phyloP scores from a whole-genome alignment of 108 stramenopile species.

The Conticribra guillardii region DNA sequence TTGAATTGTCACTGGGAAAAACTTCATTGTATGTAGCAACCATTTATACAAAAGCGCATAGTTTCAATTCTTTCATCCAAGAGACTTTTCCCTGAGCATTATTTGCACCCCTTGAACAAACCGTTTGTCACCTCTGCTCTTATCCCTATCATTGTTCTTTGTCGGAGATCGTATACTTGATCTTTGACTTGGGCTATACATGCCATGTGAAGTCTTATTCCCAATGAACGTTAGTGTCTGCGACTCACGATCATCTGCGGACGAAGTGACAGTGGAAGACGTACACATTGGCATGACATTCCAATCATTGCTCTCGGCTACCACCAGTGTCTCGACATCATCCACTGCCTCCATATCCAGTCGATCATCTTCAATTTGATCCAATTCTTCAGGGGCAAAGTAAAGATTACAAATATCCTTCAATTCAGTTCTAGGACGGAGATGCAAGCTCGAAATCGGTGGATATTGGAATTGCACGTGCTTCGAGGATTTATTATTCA shows the following conservation, averaged over 20 bases:
- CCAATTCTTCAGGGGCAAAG: slow-evolving; percentile 80
- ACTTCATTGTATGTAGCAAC: too few species aligned
- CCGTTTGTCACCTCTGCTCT: slow-evolving; percentile 5
- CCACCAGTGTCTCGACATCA: slow-evolving; percentile 82
- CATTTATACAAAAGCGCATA: neutral
- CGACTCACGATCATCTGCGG: slow-evolving; percentile 15
- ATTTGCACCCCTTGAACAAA: slow-evolving; percentile 45
- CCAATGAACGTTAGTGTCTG: slow-evolving; percentile 2
- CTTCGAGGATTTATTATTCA: neutral
- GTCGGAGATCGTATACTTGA: neutral
- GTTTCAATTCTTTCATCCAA: neutral
- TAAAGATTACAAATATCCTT: slow-evolving; percentile 70
- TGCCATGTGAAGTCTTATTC: slow-evolving; percentile 2
- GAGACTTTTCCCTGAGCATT: slow-evolving; percentile 41
- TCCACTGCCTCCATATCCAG: slow-evolving; percentile 67
- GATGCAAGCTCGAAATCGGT: slow-evolving; percentile 69
- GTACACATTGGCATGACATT: neutral
- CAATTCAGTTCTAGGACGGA: slow-evolving; percentile 65
- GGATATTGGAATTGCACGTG: slow-evolving; percentile 81
- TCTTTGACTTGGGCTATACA: slow-evolving; percentile 2
- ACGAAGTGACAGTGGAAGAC: slow-evolving; percentile 13
- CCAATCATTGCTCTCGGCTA: slow-evolving; percentile 31
- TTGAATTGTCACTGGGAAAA: too few species aligned
- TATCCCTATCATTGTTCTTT: neutral
- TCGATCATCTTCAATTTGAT: slow-evolving; percentile 81